phyloP scores from a whole-genome alignment of 2,329 filamentous ascomycete species.

The Blastomyces parvus region DNA sequence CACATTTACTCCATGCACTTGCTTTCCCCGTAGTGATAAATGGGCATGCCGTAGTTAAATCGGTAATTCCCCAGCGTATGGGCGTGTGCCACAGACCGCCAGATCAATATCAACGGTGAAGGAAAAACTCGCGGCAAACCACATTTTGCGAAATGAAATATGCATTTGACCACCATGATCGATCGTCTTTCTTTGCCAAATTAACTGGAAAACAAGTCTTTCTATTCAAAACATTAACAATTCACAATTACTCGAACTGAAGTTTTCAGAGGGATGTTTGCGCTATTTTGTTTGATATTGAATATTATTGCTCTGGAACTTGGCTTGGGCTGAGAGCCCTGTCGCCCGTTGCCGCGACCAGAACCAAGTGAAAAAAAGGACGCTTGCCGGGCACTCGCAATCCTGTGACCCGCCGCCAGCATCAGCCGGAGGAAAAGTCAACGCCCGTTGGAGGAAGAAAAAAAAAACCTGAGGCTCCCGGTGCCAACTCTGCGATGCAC shows the following conservation, averaged over 20 bases:
- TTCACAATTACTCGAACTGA: neutral
- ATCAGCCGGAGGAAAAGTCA: neutral
- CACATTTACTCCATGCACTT: neutral
- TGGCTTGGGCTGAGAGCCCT: neutral
- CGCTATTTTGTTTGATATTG: neutral
- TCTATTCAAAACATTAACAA: neutral
- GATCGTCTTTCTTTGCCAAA: neutral
- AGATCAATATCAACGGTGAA: neutral
- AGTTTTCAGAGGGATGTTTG: neutral
- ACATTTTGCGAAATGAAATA: neutral
- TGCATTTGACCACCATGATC: neutral
- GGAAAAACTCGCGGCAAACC: neutral
- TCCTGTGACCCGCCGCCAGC: neutral
- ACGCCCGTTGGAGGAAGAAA: neutral
- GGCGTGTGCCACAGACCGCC: neutral
- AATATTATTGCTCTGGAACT: constrained; percentile 4
- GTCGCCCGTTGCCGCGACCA: neutral
- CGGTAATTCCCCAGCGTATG: neutral
- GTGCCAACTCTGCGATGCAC: constrained; percentile 5
- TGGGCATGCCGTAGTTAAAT: neutral
- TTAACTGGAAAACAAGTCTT: neutral
- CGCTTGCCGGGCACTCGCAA: neutral
- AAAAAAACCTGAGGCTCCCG: neutral
- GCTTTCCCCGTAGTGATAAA: neutral
- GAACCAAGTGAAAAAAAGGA: neutral